phyloP scores from a whole-genome alignment of 2,329 filamentous ascomycete genomes.

The Ceratocystiopsis brevicomis region DNA sequence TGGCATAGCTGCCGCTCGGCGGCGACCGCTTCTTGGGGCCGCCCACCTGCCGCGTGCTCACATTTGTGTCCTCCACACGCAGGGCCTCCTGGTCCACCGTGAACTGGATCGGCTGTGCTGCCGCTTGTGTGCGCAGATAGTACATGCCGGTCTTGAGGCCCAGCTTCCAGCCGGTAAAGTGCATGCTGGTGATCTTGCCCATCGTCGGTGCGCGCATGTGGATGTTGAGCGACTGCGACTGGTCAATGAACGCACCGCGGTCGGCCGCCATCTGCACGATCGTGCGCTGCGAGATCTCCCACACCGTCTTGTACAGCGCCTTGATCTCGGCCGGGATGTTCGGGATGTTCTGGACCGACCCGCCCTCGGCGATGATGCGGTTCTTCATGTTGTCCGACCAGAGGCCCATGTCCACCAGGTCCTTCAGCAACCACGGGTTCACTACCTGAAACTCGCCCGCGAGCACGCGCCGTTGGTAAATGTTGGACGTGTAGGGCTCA shows the following conservation, averaged over 20 bases:
- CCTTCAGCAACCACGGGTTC: constrained; percentile 96
- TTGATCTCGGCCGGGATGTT: constrained; percentile 95
- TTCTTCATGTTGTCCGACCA: constrained; percentile 99
- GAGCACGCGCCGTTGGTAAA: constrained; percentile 94
- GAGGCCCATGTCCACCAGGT: constrained; percentile 89
- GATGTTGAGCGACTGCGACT: constrained; percentile 97
- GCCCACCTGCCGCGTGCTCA: constrained; percentile 35
- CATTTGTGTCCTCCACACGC: constrained; percentile 65
- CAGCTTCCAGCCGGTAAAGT: constrained; percentile 97
- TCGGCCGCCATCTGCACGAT: constrained; percentile 97
- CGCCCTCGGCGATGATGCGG: constrained; percentile 92
- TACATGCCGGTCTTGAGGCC: constrained; percentile 99
- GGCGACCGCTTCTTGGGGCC: constrained; percentile 52
- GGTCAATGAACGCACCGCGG: constrained; percentile 95
- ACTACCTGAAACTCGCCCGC: constrained; percentile 98
- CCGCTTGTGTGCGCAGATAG: constrained; percentile 95
- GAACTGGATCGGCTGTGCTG: constrained; percentile 93
- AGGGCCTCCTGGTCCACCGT: constrained; percentile 95
- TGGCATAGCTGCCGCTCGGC: constrained; percentile 35
- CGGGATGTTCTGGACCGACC: constrained; percentile 89
- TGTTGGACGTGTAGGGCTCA: constrained; percentile 98
- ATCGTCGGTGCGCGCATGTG: constrained; percentile 98
- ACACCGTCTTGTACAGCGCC: constrained; percentile 96
- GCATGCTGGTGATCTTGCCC: constrained; percentile 99
- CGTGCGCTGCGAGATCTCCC: constrained; percentile 92